Conservation (phyloP, 2,329 filamentous ascomycete genomes). For the Diaporthe caulivora region DNA sequence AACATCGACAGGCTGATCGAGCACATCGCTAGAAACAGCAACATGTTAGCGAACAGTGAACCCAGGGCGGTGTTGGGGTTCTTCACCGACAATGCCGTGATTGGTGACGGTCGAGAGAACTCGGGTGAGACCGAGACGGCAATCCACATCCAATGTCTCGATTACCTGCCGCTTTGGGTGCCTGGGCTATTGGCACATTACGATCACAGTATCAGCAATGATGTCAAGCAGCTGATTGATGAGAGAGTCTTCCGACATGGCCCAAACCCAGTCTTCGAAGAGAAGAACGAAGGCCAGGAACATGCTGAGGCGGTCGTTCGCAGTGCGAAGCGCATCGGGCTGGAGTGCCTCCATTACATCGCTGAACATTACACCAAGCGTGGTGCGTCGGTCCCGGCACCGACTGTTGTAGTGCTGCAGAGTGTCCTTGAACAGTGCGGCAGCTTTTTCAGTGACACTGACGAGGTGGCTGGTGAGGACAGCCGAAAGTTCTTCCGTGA, state of each 20-base stretch:
- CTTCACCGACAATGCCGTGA: conserved; percentile 47
- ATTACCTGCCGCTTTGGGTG: conserved; percentile 60
- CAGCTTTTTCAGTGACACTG: conserved; percentile 53
- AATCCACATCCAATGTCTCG: conserved; percentile 47
- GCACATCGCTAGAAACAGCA: conserved; percentile 59
- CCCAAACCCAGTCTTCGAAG: conserved; percentile 45
- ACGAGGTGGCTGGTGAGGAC: conserved; percentile 49
- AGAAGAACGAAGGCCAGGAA: conserved; percentile 48
- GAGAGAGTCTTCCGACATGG: conserved; percentile 57
- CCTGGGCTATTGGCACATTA: conserved; percentile 63
- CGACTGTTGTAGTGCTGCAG: conserved; percentile 57
- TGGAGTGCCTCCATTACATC: conserved; percentile 60
- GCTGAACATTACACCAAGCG: conserved; percentile 60
- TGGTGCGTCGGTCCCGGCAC: conserved; percentile 55
- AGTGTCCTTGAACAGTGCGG: conserved; percentile 57
- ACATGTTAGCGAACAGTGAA: conserved; percentile 59
- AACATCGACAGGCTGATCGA: conserved; percentile 55
- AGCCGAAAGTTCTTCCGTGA: conserved; percentile 50
- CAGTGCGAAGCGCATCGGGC: conserved; percentile 56
- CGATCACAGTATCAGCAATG: conserved; percentile 56
- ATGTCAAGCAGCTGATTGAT: conserved; percentile 59
- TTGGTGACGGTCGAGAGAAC: conserved; percentile 48
- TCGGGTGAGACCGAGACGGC: conserved; percentile 46
- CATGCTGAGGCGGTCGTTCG: conserved; percentile 49
- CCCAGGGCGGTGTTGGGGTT: conserved; percentile 63